These are phyloP conservation scores for Phytophthora kernoviae DNA, from an alignment of 352 stramenopile genomes.

Conservation along the genomic window DNA sequence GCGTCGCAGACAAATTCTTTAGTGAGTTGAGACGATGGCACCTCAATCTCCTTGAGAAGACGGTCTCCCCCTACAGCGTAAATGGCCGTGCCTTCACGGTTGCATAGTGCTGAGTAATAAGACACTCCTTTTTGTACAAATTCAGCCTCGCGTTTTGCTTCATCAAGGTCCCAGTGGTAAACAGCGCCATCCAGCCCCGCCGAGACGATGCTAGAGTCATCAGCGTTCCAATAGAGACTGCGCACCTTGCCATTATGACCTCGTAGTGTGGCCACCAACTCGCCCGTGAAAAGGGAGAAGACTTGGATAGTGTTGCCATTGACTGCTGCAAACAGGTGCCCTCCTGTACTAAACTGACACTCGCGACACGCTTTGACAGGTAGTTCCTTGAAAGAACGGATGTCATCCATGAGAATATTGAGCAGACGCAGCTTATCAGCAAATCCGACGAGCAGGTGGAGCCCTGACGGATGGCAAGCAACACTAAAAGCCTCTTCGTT, in stretches of 20 bases:
- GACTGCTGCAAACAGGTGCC: slow-evolving; percentile 93
- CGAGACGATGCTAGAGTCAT: slow-evolving; percentile 89
- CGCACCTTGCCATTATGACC: slow-evolving; percentile 94
- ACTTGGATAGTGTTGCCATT: slow-evolving; percentile 94
- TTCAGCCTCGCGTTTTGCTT: slow-evolving; percentile 91
- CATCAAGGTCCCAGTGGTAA: slow-evolving; percentile 93
- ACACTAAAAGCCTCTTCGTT: slow-evolving; percentile 90
- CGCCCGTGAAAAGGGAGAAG: slow-evolving; percentile 92
- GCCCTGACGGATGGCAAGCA: slow-evolving; percentile 89
- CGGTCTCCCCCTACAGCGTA: slow-evolving; percentile 89
- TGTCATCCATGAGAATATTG: slow-evolving; percentile 93
- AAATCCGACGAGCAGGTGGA: slow-evolving; percentile 92
- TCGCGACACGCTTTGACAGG: slow-evolving; percentile 82
- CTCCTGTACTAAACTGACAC: slow-evolving; percentile 86
- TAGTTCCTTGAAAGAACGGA: slow-evolving; percentile 86
- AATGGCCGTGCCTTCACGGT: slow-evolving; percentile 75
- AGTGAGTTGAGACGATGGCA: slow-evolving; percentile 73
- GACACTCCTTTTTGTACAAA: slow-evolving; percentile 93
- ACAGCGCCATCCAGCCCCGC: slow-evolving; percentile 93
- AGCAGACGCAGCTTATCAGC: slow-evolving; percentile 90
- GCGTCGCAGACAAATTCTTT: slow-evolving; percentile 84
- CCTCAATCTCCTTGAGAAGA: slow-evolving; percentile 92
- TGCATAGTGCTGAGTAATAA: slow-evolving; percentile 89
- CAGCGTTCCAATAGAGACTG: slow-evolving; percentile 85
- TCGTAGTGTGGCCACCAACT: slow-evolving; percentile 89